phyloP scores from a whole-genome alignment of 2,329 filamentous ascomycete species.

The Epichloe coenophiala region DNA sequence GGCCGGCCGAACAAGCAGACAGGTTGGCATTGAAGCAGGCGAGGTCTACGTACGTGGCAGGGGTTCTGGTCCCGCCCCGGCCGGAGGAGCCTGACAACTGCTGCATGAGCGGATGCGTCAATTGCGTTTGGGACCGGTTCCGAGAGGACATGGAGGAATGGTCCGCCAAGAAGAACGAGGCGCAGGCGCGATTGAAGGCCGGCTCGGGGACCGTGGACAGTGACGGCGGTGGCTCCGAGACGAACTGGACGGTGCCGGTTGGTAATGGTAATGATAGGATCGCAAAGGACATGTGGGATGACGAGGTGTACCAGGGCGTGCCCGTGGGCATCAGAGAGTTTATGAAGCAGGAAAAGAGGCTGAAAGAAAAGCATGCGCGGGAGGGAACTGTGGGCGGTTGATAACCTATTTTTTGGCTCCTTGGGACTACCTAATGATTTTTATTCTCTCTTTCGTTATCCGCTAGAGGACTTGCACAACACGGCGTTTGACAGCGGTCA shows the following conservation, averaged over 20 bases:
- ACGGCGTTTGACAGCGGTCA: background rate
- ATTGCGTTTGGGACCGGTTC: conserved; percentile 91
- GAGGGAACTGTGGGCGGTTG: conserved; percentile 34
- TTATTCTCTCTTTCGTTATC: background rate
- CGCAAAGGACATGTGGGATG: conserved; percentile 42
- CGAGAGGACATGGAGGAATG: conserved; percentile 88
- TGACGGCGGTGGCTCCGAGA: conserved; percentile 62
- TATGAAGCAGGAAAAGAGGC: conserved; percentile 88
- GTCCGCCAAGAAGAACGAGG: conserved; percentile 52
- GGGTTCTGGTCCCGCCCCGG: conserved; percentile 67
- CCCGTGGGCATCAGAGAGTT: conserved; percentile 92
- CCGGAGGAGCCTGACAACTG: conserved; percentile 93
- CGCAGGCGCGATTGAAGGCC: conserved; percentile 36
- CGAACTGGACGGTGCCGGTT: conserved; percentile 40
- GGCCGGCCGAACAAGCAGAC: conserved; percentile 54
- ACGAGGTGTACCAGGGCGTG: conserved; percentile 63
- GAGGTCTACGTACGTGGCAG: conserved; percentile 55
- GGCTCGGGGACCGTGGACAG: conserved; percentile 54
- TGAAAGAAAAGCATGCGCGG: conserved; percentile 60
- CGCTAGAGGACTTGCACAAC: background rate
- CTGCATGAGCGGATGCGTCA: conserved; percentile 97
- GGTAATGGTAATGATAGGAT: conserved; percentile 27
- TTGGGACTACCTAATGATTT: background rate
- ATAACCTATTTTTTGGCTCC: background rate
- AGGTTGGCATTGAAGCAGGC: conserved; percentile 43